These are phyloP conservation scores for Sporothrix luriei DNA, from an alignment of 2,329 filamentous ascomycete genomes.

Conservation along the genomic window DNA sequence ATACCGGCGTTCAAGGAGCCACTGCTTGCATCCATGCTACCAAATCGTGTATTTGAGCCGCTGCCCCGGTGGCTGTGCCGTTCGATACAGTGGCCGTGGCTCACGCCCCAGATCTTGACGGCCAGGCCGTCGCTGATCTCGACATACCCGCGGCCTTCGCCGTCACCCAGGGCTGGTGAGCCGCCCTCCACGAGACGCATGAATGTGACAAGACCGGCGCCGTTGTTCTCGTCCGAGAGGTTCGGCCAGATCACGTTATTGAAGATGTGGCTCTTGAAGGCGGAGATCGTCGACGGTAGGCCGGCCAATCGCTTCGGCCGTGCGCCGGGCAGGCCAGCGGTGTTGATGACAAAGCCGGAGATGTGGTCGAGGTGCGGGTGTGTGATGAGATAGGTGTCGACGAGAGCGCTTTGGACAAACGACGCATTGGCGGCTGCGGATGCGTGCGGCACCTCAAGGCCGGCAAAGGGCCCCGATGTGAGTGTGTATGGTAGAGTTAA, in stretches of 20 bases:
- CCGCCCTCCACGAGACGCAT: conserved; percentile 86
- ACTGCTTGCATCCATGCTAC: conserved; percentile 53
- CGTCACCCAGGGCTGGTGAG: conserved; percentile 78
- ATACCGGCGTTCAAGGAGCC: conserved; percentile 30
- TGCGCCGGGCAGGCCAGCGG: conserved; percentile 77
- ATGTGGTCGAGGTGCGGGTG: conserved; percentile 98
- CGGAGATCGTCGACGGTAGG: conserved; percentile 83
- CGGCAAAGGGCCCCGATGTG: conserved; percentile 74
- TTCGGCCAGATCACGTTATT: conserved; percentile 99
- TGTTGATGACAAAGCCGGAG: conserved; percentile 89
- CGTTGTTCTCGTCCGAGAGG: conserved; percentile 91
- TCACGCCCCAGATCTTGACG: conserved; percentile 85
- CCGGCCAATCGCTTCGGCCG: conserved; percentile 85
- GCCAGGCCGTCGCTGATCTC: conserved; percentile 86
- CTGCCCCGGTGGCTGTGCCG: conserved; percentile 67
- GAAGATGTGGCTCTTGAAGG: conserved; percentile 92
- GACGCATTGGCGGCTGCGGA: conserved; percentile 76
- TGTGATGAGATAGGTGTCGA: conserved; percentile 89
- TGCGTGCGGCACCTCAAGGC: conserved; percentile 68
- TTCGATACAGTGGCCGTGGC: conserved; percentile 86
- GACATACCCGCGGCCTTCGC: conserved; percentile 78
- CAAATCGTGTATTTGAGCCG: conserved; percentile 53
- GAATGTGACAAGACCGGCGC: conserved; percentile 89
- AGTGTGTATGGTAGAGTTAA: conserved; percentile 57
- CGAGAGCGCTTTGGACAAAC: conserved; percentile 74